phyloP scores from a whole-genome alignment of 2,329 filamentous ascomycete species.

The Penicillium concentricum region DNA sequence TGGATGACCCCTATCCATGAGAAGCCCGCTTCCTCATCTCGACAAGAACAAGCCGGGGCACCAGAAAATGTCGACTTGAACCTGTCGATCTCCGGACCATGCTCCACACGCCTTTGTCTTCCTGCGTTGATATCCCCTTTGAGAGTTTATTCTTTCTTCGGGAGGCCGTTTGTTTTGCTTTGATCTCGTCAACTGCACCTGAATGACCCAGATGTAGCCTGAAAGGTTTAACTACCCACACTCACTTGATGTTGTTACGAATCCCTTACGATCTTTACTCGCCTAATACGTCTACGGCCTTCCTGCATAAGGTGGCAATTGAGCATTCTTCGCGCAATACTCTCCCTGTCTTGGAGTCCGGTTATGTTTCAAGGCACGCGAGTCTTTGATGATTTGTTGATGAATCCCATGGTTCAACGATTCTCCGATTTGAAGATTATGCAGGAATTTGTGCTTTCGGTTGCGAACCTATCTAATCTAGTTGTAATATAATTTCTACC shows the following conservation, averaged over 20 bases:
- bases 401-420: slow-evolving; percentile 9
- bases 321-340: neutral
- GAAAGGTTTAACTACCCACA: slow-evolving; percentile 4
- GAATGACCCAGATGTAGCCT: neutral
- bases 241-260: slow-evolving; percentile 25
- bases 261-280: slow-evolving; percentile 23
- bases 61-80: neutral
- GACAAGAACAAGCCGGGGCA: neutral
- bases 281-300: neutral
- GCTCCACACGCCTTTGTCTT: neutral
- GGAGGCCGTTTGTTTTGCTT: slow-evolving; percentile 6
- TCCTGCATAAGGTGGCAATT: neutral
- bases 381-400: slow-evolving; percentile 14
- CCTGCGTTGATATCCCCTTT: slow-evolving; percentile 16
- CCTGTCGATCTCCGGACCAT: slow-evolving; percentile 3
- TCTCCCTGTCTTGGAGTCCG: neutral
- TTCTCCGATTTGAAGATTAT: neutral
- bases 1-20: neutral
- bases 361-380: neutral
- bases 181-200: neutral
- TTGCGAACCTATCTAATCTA: slow-evolving; percentile 11
- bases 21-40: neutral
- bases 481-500: slow-evolving; percentile 26
- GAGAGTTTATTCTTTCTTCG: slow-evolving; percentile 5
- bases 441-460: neutral